Percentiles rank a stretch among this genome's conserved stretches.
These are phyloP conservation scores for Aureobasidium sp. DNA, from an alignment of 2,329 filamentous ascomycete genomes.

Conservation along the genomic window DNA sequence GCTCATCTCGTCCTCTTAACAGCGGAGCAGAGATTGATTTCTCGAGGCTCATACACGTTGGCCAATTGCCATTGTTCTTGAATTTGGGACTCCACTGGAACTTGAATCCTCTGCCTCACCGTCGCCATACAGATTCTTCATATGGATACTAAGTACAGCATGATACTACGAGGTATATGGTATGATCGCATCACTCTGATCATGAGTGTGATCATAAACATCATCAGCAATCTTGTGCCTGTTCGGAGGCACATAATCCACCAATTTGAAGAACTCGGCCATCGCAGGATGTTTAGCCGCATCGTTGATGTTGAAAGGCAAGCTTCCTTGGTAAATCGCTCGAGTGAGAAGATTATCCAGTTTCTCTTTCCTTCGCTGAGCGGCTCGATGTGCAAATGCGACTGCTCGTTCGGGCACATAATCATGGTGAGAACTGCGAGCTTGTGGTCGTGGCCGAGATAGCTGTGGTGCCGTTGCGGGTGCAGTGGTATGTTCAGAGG, in stretches of 20 bases:
- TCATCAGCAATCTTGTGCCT: conserved; percentile 1
- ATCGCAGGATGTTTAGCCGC: conserved; percentile 2
- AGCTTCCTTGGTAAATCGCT: conserved; percentile 1
- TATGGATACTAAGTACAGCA: no score
- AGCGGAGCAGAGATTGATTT: no score
- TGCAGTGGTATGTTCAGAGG: background rate
- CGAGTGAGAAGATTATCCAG: background rate
- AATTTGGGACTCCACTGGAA: no score
- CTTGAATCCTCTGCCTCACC: no score
- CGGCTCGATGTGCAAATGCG: conserved; percentile 2
- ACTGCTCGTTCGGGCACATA: background rate
- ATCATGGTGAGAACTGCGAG: background rate
- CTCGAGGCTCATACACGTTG: no score
- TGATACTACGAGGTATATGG: background rate
- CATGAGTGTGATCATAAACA: conserved; percentile 6
- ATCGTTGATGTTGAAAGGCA: conserved; percentile 3
- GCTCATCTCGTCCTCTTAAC: no score
- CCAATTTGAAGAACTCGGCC: conserved; percentile 7
- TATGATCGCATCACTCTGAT: background rate
- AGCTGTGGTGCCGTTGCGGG: background rate
- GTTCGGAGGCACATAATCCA: conserved; percentile 4
- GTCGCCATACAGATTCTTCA: no score
- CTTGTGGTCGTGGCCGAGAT: background rate
- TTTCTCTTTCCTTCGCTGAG: background rate
- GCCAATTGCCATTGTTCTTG: no score